Conservation (phyloP, 2,329 filamentous ascomycete species). For the Epichloe sp. region DNA sequence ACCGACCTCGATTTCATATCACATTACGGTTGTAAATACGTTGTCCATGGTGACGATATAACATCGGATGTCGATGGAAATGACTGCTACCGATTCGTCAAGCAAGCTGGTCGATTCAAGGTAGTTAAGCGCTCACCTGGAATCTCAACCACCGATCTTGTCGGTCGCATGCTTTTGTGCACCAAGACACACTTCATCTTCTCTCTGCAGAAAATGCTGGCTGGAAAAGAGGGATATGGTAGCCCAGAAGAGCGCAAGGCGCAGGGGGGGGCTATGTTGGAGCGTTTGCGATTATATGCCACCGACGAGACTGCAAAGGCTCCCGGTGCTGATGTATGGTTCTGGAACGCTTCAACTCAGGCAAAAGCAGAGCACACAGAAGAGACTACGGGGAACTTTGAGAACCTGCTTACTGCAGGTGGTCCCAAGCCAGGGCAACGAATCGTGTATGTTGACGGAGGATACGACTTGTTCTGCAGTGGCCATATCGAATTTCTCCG, state of each 20-base stretch:
- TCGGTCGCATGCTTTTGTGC: slow-evolving; percentile 92
- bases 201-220: slow-evolving; percentile 55
- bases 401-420: slow-evolving; percentile 56
- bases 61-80: slow-evolving; percentile 87
- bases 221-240: slow-evolving; percentile 60
- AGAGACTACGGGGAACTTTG: slow-evolving; percentile 53
- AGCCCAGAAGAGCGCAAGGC: slow-evolving; percentile 51
- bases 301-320: slow-evolving; percentile 70
- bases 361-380: slow-evolving; percentile 28
- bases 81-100: slow-evolving; percentile 97
- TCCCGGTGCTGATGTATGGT: slow-evolving; percentile 75
- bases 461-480: slow-evolving; percentile 91
- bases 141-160: slow-evolving; percentile 95
- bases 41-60: slow-evolving; percentile 94
- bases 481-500: slow-evolving; percentile 93
- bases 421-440: slow-evolving; percentile 63
- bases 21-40: slow-evolving; percentile 89
- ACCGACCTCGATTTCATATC: slow-evolving; percentile 88
- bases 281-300: slow-evolving; percentile 73
- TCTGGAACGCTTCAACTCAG: slow-evolving; percentile 51
- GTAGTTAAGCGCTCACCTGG: slow-evolving; percentile 93
- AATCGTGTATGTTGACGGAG: slow-evolving; percentile 89
- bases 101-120: slow-evolving; percentile 85
- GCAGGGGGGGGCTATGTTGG: slow-evolving; percentile 57
- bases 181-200: slow-evolving; percentile 90